These are phyloP conservation scores for Acidiella bohemica DNA, from an alignment of 495 filamentous ascomycete species.

Conservation along the genomic window DNA sequence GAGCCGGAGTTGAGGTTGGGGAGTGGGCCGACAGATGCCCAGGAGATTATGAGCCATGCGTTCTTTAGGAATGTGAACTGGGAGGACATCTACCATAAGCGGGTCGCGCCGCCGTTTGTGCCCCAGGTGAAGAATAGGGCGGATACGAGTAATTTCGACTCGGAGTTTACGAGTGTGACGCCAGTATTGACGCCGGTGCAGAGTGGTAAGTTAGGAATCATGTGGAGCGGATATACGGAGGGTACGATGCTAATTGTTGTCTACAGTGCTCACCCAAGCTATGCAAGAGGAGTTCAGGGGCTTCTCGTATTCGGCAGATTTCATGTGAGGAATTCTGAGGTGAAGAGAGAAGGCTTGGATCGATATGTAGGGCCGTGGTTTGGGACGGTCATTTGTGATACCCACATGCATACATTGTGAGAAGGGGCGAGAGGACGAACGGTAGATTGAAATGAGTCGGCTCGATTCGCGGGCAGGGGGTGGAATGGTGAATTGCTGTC, in stretches of 20 bases:
- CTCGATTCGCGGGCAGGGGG: too few relatives aligned
- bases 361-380: not conserved
- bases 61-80: slow-evolving; percentile 98
- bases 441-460: too few relatives aligned
- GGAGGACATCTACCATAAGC: slow-evolving; percentile 96
- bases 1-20: slow-evolving; percentile 89
- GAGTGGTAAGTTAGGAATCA: slow-evolving; percentile 80
- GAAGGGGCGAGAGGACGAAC: not conserved
- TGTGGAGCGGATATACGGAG: too few relatives aligned
- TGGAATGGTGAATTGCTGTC: too few relatives aligned
- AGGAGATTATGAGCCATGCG: slow-evolving; percentile 97
- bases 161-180: slow-evolving; percentile 96
- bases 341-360: not conserved
- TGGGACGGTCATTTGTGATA: slow-evolving; percentile 15
- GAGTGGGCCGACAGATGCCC: slow-evolving; percentile 89
- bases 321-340: slow-evolving; percentile 28
- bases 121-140: slow-evolving; percentile 80
- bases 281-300: slow-evolving; percentile 99
- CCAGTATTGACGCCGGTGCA: slow-evolving; percentile 95
- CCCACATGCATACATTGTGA: slow-evolving; percentile 1
- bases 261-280: slow-evolving; percentile 78
- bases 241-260: too few relatives aligned
- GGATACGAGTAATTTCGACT: slow-evolving; percentile 98
- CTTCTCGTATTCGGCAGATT: slow-evolving; percentile 87
- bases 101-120: slow-evolving; percentile 74